phyloP scores from a whole-genome alignment of 2,329 filamentous ascomycete species.

The Alternaria hordeiaustralica region DNA sequence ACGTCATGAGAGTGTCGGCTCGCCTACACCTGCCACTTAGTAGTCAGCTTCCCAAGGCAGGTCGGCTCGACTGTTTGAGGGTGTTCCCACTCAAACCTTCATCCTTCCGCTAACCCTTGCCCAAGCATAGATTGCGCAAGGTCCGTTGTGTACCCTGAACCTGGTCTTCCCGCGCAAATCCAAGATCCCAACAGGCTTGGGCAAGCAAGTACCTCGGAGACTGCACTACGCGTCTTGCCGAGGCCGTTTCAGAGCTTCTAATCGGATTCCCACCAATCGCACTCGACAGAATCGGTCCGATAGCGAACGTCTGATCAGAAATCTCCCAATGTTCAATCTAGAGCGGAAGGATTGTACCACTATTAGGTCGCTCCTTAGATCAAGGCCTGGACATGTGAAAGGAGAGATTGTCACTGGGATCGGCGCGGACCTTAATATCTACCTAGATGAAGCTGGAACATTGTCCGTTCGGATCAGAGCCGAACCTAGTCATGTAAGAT shows the following conservation, averaged over 20 bases:
- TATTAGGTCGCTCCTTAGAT: constrained; percentile 1
- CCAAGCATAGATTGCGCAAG: constrained; percentile 16
- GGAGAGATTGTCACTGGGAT: constrained; percentile 15
- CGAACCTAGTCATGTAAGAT: constrained; percentile 23
- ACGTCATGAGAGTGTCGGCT: constrained; percentile 2
- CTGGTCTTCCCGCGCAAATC: constrained; percentile 20
- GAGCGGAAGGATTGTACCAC: constrained; percentile 4
- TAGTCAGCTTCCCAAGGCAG: constrained; percentile 3
- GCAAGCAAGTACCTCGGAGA: constrained; percentile 9
- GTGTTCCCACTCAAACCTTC: constrained; percentile 3
- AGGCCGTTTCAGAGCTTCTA: constrained; percentile 4
- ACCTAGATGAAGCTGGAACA: constrained; percentile 25
- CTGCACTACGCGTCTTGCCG: constrained; percentile 2
- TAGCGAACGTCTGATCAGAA: not conserved
- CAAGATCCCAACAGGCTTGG: constrained; percentile 17
- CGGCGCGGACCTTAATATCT: constrained; percentile 23
- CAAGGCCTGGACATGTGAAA: constrained; percentile 4
- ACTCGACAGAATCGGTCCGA: not conserved
- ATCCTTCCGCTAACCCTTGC: constrained; percentile 14
- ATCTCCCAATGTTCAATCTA: not conserved
- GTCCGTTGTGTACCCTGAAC: constrained; percentile 16
- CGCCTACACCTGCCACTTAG: constrained; percentile 5
- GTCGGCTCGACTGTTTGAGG: constrained; percentile 2
- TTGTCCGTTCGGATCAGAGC: constrained; percentile 31
- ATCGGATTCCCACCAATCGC: not conserved